Evolutionary conservation across 805 yeast species (phyloP), one percentile per base, ranked within the genome.

Genomic region (Metschnikowia lunata): DNA sequence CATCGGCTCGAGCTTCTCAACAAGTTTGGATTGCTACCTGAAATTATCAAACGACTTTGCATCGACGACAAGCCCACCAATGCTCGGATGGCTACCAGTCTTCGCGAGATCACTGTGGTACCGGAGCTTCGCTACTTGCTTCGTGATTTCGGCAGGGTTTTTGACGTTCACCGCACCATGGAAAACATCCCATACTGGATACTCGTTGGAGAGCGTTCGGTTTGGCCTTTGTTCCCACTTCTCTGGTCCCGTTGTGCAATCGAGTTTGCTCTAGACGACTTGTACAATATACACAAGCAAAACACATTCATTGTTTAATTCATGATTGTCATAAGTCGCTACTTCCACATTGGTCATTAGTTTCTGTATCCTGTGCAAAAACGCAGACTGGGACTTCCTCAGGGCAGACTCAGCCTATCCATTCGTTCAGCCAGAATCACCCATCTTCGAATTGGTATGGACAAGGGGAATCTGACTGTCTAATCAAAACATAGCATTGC

Each of bases 111-210:
- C 13, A 87, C 96, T 0, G 84, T 93, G 34, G 97, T 91, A 5
- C 98, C 98, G 0, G 91, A 84, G 57, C 67, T 89, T 39, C 73
- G 84, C 43, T 81, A 88, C 30, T 66, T 89, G 39, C 69, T 88
- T 39, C 71, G 72, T 33, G 89, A 85, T 52, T 78, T 88, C 48
- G 83, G 88, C 36, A 71, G 88, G 52, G 82, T 89, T 0, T 78
- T 88, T 56, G 96, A 88, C 58, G 83, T 86, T 3, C 83, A 83
- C 55, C 75, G 83, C 53, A 73, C 81, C 26, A 63, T 69, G 58
- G 84, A 80, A 46, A 89, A 88, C 60, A 83, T 89, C 18, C 85
- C 88, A 6, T 88, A 88, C 59, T 91, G 97, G 95, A 80, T 89
- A 11, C 69, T 77, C 41, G 88, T 90, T 29, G 99, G 99, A 6